phyloP scores from a whole-genome alignment of 768 basidiomycete species.

The Termitomyces bulborhizus region DNA sequence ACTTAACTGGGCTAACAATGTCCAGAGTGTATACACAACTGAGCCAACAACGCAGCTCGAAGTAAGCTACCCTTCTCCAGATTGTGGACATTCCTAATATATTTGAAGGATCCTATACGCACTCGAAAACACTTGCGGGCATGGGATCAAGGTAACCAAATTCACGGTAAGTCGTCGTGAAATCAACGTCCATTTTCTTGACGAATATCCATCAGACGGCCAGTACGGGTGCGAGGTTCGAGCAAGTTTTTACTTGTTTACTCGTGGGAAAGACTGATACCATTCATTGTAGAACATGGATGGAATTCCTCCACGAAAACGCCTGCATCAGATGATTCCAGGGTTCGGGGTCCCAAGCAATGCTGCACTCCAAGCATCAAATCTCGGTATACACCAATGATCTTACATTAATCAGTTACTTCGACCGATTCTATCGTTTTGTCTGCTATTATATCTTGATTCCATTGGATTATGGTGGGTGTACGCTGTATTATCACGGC shows the following conservation, averaged over 20 bases:
- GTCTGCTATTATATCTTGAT: constrained; percentile 10
- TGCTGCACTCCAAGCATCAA: constrained; percentile 48
- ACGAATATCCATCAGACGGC: constrained; percentile 22
- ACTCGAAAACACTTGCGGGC: constrained; percentile 55
- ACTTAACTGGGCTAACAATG: constrained; percentile 41
- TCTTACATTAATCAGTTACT: not conserved
- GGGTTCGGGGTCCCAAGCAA: constrained; percentile 50
- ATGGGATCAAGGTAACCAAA: constrained; percentile 50
- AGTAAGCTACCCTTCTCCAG: constrained; percentile 21
- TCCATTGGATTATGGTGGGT: constrained; percentile 4
- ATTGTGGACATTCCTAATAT: constrained; percentile 3
- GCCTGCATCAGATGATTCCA: constrained; percentile 60
- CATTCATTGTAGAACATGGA: constrained; percentile 38
- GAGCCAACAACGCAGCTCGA: constrained; percentile 39
- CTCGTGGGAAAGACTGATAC: constrained; percentile 15
- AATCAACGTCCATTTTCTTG: not conserved
- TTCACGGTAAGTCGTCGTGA: constrained; percentile 29
- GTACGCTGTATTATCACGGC: constrained; percentile 2
- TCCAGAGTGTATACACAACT: constrained; percentile 35
- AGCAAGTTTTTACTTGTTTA: constrained; percentile 12
- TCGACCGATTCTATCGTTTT: not conserved
- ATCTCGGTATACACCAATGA: constrained; percentile 51
- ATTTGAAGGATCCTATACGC: constrained; percentile 31
- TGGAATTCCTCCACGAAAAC: constrained; percentile 54
- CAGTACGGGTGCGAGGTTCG: constrained; percentile 45